Evolutionary conservation across 1,139 yeast species (phyloP), one percentile per base, ranked within the genome.

Genomic region (Yamadazyma diddensiae): DNA sequence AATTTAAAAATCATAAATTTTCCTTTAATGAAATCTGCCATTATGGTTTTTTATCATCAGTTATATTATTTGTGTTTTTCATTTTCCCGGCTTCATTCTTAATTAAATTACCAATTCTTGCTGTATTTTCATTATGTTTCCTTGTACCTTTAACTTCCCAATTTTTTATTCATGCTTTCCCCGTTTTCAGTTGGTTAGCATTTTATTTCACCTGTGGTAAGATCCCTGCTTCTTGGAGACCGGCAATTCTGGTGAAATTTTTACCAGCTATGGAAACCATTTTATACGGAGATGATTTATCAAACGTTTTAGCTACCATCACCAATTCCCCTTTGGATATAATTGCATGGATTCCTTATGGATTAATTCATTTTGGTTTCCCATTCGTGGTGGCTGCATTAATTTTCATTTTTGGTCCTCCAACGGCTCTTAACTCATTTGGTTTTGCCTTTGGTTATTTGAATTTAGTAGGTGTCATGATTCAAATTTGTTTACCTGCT

Each of bases 371-470:
- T 62, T 94, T 87, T 52, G 78, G 84, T 21, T 78, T 88, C 15
- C 98, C 99, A 4, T 87, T 90, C 55, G 75, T 92, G 8, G 87
- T 87, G 33, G 94, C 97, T 0, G 77, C 72, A 5, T 57, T 88
- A 35, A 64, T 88, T 31, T 92, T 87, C 53, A 48, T 92, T 20
- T 92, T 87, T 69, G 97, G 87, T 2, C 97, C 98, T 18, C 98
- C 99, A 34, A 84, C 90, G 5, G 70, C 88, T 7, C 65, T 92
- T 32, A 79, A 95, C 42, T 79, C 88, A 4, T 94, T 82, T 59
- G 97, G 90, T 4, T 86, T 88, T 67, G 94, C 97, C 6, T 88
- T 92, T 62, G 99, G 99, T n/a, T 90, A 85, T 65, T 84, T 92
- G 94, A 92, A 90, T 60, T 65, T 88, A 46, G 54, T 77, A 30